Evolutionary conservation across 768 basidiomycete genomes (phyloP).

Genomic region (Mycena belliarum): DNA sequence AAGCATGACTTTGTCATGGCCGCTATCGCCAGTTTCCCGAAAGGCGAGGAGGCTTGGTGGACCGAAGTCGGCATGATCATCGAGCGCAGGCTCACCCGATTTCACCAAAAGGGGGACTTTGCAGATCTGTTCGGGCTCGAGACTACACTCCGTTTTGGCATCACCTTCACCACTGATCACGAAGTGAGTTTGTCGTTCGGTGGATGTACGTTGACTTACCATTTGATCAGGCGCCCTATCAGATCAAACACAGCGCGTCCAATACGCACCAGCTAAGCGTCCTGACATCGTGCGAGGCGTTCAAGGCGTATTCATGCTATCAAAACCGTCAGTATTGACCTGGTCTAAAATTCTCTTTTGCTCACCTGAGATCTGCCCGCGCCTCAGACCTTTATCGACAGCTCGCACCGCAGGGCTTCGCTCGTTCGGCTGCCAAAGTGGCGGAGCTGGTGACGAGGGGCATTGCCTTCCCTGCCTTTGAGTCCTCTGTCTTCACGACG

Average conservation of each 20-base stretch:
- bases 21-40: not conserved
- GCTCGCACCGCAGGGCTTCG: not conserved
- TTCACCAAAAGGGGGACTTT: not conserved
- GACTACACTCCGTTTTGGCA: not conserved
- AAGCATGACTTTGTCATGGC: not conserved
- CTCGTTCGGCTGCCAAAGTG: not conserved
- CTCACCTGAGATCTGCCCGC: too few species aligned
- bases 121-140: not conserved
- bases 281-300: not conserved
- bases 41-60: not conserved
- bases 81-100: not conserved
- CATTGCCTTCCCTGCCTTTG: not conserved
- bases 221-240: not conserved
- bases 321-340: constrained; percentile 10
- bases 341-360: too few species aligned
- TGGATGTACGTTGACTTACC: too few species aligned
- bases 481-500: not conserved
- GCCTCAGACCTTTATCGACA: not conserved
- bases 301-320: not conserved
- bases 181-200: not conserved
- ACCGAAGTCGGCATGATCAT: not conserved
- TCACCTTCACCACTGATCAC: not conserved
- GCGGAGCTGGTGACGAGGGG: not conserved
- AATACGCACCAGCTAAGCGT: not conserved
- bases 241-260: not conserved